A percentile compares a stretch with the other conserved stretches of the same genome.
phyloP scores from a whole-genome alignment of 805 yeast genomes.

The Spathaspora arborariae region DNA sequence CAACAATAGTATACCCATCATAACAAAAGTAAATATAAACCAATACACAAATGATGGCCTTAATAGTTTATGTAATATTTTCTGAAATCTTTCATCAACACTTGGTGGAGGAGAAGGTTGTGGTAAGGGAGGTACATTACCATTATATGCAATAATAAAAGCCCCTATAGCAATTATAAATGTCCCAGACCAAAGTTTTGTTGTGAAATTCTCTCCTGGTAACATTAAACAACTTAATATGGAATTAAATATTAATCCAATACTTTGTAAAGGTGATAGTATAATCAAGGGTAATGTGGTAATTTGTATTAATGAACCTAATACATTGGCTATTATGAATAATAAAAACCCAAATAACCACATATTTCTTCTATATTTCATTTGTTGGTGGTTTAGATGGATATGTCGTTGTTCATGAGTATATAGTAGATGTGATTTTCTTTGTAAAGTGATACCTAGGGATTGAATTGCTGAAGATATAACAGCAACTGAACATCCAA shows the following conservation, averaged over 20 bases:
- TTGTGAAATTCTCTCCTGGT: constrained; percentile 65
- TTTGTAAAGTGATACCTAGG: constrained; percentile 75
- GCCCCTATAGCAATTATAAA: constrained; percentile 70
- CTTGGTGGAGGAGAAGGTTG: constrained; percentile 18
- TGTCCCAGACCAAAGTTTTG: constrained; percentile 59
- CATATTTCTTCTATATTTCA: constrained; percentile 45
- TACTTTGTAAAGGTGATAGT: constrained; percentile 78
- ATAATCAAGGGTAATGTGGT: constrained; percentile 79
- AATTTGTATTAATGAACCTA: constrained; percentile 81
- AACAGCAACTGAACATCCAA: constrained; percentile 70
- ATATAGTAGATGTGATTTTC: constrained; percentile 65
- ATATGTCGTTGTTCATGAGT: constrained; percentile 26
- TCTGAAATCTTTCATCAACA: constrained; percentile 31
- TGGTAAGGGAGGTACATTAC: constrained; percentile 35
- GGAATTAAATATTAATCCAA: constrained; percentile 85
- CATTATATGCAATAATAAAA: constrained; percentile 69
- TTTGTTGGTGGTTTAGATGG: constrained; percentile 22
- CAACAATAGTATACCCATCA: constrained; percentile 21
- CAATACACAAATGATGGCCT: constrained; percentile 54
- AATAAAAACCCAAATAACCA: constrained; percentile 76
- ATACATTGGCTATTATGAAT: constrained; percentile 67
- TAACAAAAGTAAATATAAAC: constrained; percentile 39
- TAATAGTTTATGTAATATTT: constrained; percentile 32
- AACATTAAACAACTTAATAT: constrained; percentile 61
- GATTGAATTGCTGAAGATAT: constrained; percentile 77